Evolutionary conservation across 2,329 filamentous ascomycete genomes (phyloP).

Genomic region (Cladophialophora yegresii): DNA sequence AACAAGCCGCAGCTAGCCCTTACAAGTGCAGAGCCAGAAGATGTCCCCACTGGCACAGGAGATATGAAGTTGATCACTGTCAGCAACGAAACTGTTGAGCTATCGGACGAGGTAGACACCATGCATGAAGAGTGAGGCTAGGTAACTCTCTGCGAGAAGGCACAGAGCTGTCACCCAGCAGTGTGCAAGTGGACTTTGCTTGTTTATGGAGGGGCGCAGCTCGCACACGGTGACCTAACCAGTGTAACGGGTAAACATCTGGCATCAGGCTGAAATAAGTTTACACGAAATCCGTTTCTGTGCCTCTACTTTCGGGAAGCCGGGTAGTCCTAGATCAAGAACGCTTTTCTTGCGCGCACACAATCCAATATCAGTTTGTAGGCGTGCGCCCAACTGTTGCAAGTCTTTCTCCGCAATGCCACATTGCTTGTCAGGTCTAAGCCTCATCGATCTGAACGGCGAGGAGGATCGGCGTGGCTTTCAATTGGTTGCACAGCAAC

Average conservation of each 20-base stretch:
- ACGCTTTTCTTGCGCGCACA: background rate
- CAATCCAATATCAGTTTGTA: background rate
- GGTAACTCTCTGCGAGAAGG: background rate
- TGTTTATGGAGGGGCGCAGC: background rate
- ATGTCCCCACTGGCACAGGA: background rate
- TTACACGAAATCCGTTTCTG: background rate
- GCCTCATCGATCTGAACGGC: background rate
- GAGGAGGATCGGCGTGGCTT: background rate
- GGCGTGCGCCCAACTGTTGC: no score
- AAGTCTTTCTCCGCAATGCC: background rate
- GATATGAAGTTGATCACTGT: background rate
- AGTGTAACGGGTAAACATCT: background rate
- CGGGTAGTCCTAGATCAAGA: background rate
- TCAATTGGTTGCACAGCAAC: background rate
- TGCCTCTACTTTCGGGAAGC: background rate
- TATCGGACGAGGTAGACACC: background rate
- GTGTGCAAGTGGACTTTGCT: no score
- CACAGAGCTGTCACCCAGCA: no score
- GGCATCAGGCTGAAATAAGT: background rate
- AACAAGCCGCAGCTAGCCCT: background rate
- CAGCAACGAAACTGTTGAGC: background rate
- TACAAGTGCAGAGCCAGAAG: background rate
- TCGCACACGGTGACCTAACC: background rate
- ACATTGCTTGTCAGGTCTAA: background rate
- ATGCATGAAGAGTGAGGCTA: background rate